These are phyloP conservation scores for Brassica incana DNA, from an alignment of 345 rosid species.

Conservation along the genomic window DNA sequence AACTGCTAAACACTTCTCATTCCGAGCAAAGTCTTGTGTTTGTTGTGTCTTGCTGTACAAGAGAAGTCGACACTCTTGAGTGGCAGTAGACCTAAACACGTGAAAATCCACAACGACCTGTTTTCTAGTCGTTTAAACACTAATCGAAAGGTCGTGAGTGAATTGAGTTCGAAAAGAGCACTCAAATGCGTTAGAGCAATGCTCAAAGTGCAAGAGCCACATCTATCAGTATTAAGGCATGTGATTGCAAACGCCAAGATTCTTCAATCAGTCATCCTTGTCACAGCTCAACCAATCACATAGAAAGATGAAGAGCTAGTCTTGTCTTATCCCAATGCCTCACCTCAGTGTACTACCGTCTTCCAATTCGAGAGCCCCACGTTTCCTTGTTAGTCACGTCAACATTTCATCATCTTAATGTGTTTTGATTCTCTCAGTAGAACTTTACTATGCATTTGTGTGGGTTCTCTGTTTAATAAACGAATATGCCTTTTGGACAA, in stretches of 20 bases:
- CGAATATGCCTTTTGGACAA: conserved; percentile 32
- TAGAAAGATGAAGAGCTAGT: conserved; percentile 3
- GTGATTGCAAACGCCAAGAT: conserved; percentile 27
- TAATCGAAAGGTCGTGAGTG: neutral
- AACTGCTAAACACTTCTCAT: no score
- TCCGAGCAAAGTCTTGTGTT: no score
- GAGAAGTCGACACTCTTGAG: no score
- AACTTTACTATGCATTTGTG: neutral
- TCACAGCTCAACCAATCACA: conserved; percentile 2
- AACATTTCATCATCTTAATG: neutral
- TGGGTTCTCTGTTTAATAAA: conserved; percentile 8
- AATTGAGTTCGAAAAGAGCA: neutral
- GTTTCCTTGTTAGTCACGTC: conserved; percentile 5
- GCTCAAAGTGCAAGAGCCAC: neutral
- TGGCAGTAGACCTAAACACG: no score
- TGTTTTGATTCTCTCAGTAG: neutral
- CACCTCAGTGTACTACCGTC: conserved; percentile 7
- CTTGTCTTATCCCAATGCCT: conserved; percentile 26
- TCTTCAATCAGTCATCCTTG: conserved; percentile 25
- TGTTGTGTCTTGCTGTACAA: no score
- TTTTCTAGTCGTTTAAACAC: no score
- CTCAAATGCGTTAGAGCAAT: conserved; percentile 2
- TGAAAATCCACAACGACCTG: no score
- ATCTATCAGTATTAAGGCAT: conserved; percentile 21
- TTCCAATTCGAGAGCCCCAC: neutral